Conservation (phyloP, 2,329 filamentous ascomycete species). For the Hypoxylon sp. region DNA sequence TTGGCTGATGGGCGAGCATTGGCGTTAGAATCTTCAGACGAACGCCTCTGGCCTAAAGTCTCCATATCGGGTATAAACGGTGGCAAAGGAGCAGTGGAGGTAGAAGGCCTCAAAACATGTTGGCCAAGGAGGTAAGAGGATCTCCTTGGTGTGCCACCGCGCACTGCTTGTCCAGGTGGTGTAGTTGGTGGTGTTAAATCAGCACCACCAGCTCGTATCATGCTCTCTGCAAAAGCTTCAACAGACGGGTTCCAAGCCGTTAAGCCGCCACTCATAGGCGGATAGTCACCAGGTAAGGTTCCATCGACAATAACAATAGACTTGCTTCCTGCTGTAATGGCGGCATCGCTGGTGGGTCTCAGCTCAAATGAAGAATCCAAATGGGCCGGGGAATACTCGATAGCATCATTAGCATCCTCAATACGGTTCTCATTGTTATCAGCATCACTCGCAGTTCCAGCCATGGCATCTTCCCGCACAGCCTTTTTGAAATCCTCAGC, state of each 20-base stretch:
- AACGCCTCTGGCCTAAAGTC: conserved; percentile 53
- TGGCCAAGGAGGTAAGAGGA: conserved; percentile 69
- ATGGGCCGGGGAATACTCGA: conserved; percentile 60
- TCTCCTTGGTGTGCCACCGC: conserved; percentile 61
- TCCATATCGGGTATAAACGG: conserved; percentile 63
- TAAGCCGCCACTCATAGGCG: conserved; percentile 65
- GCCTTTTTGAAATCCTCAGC: conserved; percentile 84
- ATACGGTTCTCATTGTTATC: conserved; percentile 31
- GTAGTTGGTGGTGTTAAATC: conserved; percentile 73
- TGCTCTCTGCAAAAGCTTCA: conserved; percentile 67
- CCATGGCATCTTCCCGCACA: conserved; percentile 73
- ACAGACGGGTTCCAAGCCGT: conserved; percentile 61
- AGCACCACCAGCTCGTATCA: conserved; percentile 60
- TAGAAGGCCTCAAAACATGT: conserved; percentile 56
- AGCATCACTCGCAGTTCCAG: conserved; percentile 52
- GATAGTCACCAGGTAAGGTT: conserved; percentile 65
- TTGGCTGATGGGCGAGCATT: conserved; percentile 52
- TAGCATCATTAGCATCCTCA: conserved; percentile 50
- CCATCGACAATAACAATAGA: conserved; percentile 90
- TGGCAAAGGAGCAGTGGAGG: conserved; percentile 59
- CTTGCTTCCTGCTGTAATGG: conserved; percentile 83
- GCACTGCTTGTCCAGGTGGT: conserved; percentile 61
- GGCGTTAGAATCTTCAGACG: conserved; percentile 53
- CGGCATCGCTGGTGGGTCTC: conserved; percentile 65
- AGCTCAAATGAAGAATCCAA: conserved; percentile 60